phyloP scores from a whole-genome alignment of 192 early-diverging fungal species.

The Tieghemiomyces parasiticus region DNA sequence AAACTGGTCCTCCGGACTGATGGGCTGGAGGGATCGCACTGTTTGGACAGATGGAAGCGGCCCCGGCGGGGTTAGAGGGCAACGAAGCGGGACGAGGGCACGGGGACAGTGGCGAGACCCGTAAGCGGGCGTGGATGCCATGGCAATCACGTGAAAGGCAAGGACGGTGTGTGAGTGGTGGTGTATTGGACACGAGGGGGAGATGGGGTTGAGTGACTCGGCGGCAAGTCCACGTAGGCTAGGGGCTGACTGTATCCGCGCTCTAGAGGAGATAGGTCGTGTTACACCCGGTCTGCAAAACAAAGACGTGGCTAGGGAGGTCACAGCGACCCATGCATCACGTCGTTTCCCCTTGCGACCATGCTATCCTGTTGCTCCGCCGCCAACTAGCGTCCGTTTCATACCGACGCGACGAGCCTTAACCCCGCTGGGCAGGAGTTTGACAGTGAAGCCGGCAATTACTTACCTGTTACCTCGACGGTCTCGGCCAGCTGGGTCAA shows the following conservation, averaged over 20 bases:
- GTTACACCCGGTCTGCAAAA: not conserved
- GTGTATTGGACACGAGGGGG: no score
- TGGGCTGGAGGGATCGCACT: conserved; percentile 23
- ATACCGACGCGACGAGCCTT: not conserved
- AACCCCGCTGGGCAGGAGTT: not conserved
- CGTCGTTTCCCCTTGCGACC: not conserved
- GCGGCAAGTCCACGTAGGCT: no score
- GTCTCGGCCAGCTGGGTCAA: conserved; percentile 23
- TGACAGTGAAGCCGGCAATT: not conserved
- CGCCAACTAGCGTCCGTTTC: not conserved
- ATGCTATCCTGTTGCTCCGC: not conserved
- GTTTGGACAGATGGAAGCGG: not conserved
- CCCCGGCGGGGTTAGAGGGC: not conserved
- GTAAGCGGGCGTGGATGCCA: no score
- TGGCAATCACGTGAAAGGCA: no score
- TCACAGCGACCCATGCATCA: not conserved
- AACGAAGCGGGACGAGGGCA: no score
- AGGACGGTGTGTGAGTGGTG: no score
- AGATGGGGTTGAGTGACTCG: no score
- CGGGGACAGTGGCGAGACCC: no score
- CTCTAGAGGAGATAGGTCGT: no score
- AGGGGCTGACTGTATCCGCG: no score
- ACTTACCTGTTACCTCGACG: conserved; percentile 31
- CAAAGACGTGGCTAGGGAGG: not conserved
- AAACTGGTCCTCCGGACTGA: conserved; percentile 33